phyloP scores from a whole-genome alignment of 2,329 filamentous ascomycete species.

The Colletotrichum graminicola region DNA sequence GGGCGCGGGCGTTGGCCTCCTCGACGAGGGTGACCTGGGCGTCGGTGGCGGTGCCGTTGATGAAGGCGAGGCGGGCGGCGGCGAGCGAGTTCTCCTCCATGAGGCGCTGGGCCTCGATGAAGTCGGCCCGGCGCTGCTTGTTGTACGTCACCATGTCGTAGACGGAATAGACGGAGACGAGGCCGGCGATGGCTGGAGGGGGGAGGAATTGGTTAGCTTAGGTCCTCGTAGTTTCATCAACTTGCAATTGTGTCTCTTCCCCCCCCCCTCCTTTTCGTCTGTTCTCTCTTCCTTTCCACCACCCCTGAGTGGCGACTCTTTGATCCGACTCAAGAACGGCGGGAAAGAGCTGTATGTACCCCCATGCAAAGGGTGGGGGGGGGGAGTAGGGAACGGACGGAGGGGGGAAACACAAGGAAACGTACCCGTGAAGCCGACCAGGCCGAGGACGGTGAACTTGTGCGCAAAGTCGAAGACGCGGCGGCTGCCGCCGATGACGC shows the following conservation, averaged over 20 bases:
- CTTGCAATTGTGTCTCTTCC: not conserved
- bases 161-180: constrained; percentile 70
- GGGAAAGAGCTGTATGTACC: not conserved
- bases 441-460: constrained; percentile 64
- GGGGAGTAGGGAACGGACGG: too few species aligned
- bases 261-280: not conserved
- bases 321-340: too few species aligned
- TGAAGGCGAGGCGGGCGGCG: constrained; percentile 70
- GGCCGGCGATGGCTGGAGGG: constrained; percentile 63
- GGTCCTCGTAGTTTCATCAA: not conserved
- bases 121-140: constrained; percentile 70
- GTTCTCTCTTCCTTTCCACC: not conserved
- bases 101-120: constrained; percentile 66
- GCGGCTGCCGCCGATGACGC: constrained; percentile 61
- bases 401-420: not conserved
- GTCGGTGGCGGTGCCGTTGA: constrained; percentile 67
- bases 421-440: constrained; percentile 69
- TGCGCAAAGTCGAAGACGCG: constrained; percentile 68
- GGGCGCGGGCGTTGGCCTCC: constrained; percentile 64
- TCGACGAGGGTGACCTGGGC: constrained; percentile 70
- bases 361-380: not conserved
- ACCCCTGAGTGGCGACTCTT: not conserved
- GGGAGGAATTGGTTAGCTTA: not conserved
- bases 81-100: constrained; percentile 68
- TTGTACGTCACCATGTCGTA: constrained; percentile 73